Conservation (phyloP, 768 basidiomycete genomes). For the Leccinellum luteum region DNA sequence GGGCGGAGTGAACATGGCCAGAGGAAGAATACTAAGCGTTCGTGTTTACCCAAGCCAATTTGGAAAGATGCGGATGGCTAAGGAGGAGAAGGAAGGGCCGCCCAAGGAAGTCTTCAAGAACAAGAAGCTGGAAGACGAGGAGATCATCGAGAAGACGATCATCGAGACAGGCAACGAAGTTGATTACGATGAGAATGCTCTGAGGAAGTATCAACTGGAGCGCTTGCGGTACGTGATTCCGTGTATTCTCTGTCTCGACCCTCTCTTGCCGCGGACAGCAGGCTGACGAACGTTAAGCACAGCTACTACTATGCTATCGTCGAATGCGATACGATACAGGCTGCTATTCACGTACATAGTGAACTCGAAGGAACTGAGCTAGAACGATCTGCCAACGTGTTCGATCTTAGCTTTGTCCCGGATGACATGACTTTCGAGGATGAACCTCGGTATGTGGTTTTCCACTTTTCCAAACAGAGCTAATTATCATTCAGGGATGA, state of each 20-base stretch:
- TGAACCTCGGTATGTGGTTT: slow-evolving; percentile 56
- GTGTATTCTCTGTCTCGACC: background rate
- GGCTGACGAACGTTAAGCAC: slow-evolving; percentile 14
- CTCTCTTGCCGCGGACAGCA: background rate
- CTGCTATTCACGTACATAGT: slow-evolving; percentile 75
- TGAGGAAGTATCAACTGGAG: slow-evolving; percentile 91
- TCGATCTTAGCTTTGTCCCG: slow-evolving; percentile 93
- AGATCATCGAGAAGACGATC: slow-evolving; percentile 62
- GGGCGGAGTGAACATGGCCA: slow-evolving; percentile 33
- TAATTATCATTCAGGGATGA: slow-evolving; percentile 61
- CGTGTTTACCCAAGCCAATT: slow-evolving; percentile 92
- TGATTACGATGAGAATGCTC: slow-evolving; percentile 84
- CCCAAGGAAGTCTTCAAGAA: slow-evolving; percentile 79
- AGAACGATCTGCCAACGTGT: slow-evolving; percentile 93
- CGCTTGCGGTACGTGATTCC: slow-evolving; percentile 62
- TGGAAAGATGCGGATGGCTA: slow-evolving; percentile 80
- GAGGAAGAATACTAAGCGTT: slow-evolving; percentile 73
- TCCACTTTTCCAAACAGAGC: background rate
- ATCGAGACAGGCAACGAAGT: slow-evolving; percentile 59
- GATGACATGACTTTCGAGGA: slow-evolving; percentile 84
- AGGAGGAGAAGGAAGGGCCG: slow-evolving; percentile 89
- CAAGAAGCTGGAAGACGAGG: slow-evolving; percentile 36
- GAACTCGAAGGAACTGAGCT: slow-evolving; percentile 95
- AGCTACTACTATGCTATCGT: slow-evolving; percentile 97
- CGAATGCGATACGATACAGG: slow-evolving; percentile 74